Conservation (phyloP, 805 yeast species). For the Metahyphopichia silvanorum region DNA sequence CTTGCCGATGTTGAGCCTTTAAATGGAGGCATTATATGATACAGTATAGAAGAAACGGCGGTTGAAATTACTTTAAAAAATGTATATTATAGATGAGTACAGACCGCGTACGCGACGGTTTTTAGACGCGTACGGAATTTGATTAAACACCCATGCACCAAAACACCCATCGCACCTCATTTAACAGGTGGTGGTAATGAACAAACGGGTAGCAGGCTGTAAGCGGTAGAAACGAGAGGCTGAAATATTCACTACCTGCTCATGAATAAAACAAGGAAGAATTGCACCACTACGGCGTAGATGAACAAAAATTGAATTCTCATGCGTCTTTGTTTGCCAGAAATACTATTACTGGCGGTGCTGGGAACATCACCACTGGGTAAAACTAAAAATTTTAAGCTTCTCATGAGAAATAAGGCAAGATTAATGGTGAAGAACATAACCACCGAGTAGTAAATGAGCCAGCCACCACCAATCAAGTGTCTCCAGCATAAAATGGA, state of each 20-base stretch:
- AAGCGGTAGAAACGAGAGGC: too few species aligned
- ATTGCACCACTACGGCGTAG: conserved; percentile 81
- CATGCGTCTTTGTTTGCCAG: conserved; percentile 67
- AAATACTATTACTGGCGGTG: conserved; percentile 53
- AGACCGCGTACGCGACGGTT: too few species aligned
- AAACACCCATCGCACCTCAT: too few species aligned
- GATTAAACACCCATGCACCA: too few species aligned
- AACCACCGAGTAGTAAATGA: conserved; percentile 31
- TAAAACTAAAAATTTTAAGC: conserved; percentile 63
- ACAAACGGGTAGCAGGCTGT: too few species aligned
- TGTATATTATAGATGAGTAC: too few species aligned
- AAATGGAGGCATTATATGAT: too few species aligned
- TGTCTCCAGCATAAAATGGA: conserved; percentile 53
- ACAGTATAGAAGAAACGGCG: too few species aligned
- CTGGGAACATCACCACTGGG: conserved; percentile 46
- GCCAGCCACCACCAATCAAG: conserved; percentile 32
- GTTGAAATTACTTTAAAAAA: too few species aligned
- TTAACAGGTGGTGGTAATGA: too few species aligned
- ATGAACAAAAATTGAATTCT: conserved; percentile 84
- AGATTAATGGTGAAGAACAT: conserved; percentile 42
- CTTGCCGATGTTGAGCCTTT: conserved; percentile 54
- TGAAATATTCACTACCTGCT: conserved; percentile 22
- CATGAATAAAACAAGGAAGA: conserved; percentile 72
- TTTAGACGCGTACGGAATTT: too few species aligned
- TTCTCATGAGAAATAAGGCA: conserved; percentile 62